Conservation (phyloP, 257 asterid species). For the Misopates orontium region DNA sequence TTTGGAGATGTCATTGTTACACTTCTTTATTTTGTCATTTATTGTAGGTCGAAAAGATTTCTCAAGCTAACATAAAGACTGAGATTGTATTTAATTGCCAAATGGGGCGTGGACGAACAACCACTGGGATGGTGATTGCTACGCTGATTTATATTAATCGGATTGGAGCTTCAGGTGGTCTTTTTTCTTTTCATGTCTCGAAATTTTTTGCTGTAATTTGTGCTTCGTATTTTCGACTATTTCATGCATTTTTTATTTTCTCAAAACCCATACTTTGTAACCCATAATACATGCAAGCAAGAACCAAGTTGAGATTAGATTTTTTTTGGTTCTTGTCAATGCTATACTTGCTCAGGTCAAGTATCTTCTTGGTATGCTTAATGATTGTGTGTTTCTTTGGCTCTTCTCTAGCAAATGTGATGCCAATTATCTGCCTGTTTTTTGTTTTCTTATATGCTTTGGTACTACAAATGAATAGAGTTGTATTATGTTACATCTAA, state of each 20-base stretch:
- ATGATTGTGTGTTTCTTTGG: background rate
- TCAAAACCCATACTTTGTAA: conserved; percentile 1
- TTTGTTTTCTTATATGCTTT: conserved; percentile 3
- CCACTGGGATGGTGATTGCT: conserved; percentile 99
- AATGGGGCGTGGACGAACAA: conserved; percentile 99
- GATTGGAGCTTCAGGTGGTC: conserved; percentile 88
- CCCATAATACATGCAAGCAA: conserved; percentile 1
- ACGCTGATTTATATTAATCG: conserved; percentile 84
- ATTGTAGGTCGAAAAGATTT: conserved; percentile 70
- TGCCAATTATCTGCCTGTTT: background rate
- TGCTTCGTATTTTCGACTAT: background rate
- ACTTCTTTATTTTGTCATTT: conserved; percentile 23
- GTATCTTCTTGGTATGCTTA: conserved; percentile 9
- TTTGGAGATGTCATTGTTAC: conserved; percentile 23
- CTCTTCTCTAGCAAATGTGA: background rate
- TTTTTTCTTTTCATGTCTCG: conserved; percentile 26
- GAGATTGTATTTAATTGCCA: conserved; percentile 90
- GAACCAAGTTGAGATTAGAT: background rate
- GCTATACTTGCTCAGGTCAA: conserved; percentile 12
- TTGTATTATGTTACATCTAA: background rate
- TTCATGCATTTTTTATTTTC: background rate
- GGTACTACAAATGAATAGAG: background rate
- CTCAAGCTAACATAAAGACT: conserved; percentile 78
- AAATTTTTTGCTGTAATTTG: conserved; percentile 7
- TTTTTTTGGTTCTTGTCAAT: conserved; percentile 18